Evolutionary conservation across 768 basidiomycete species (phyloP).

Genomic region (Strobilomyces dryophilus): DNA sequence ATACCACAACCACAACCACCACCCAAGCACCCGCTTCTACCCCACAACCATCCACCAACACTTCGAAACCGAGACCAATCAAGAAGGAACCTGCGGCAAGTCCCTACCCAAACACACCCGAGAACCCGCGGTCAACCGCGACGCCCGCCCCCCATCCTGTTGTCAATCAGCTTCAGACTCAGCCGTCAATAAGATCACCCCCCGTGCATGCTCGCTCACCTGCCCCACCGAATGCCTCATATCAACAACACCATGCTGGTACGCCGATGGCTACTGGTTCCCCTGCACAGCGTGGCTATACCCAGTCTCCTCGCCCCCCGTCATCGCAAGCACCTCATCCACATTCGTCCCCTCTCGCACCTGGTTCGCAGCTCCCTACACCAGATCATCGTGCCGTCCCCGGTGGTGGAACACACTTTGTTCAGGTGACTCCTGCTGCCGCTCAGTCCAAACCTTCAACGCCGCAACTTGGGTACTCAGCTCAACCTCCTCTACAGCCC

Average conservation of each 20-base stretch:
- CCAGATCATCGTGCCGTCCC: slow-evolving; percentile 23
- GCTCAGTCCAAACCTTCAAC: slow-evolving; percentile 29
- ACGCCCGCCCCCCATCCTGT: slow-evolving; percentile 31
- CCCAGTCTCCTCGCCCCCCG: slow-evolving; percentile 32
- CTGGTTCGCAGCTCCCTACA: slow-evolving; percentile 28
- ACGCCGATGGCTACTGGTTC: slow-evolving; percentile 23
- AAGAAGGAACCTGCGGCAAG: slow-evolving; percentile 31
- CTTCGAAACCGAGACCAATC: slow-evolving; percentile 20
- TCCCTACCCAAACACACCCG: slow-evolving; percentile 26
- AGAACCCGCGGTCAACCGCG: slow-evolving; percentile 27
- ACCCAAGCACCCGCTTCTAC: slow-evolving; percentile 23
- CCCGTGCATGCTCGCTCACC: slow-evolving; percentile 29
- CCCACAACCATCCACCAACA: slow-evolving; percentile 27
- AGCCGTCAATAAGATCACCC: slow-evolving; percentile 26
- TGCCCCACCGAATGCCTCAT: slow-evolving; percentile 14
- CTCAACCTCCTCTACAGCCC: slow-evolving; percentile 15
- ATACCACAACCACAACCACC: slow-evolving; percentile 26
- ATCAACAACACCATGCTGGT: slow-evolving; percentile 19
- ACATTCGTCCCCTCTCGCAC: slow-evolving; percentile 28
- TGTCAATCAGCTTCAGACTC: slow-evolving; percentile 33
- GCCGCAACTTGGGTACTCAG: slow-evolving; percentile 25
- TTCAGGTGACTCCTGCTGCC: slow-evolving; percentile 20
- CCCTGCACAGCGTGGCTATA: slow-evolving; percentile 32
- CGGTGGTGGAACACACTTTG: slow-evolving; percentile 21
- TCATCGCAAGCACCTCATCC: slow-evolving; percentile 29